Conservation (phyloP, 345 rosid species). For the Cardamine occulta region DNA sequence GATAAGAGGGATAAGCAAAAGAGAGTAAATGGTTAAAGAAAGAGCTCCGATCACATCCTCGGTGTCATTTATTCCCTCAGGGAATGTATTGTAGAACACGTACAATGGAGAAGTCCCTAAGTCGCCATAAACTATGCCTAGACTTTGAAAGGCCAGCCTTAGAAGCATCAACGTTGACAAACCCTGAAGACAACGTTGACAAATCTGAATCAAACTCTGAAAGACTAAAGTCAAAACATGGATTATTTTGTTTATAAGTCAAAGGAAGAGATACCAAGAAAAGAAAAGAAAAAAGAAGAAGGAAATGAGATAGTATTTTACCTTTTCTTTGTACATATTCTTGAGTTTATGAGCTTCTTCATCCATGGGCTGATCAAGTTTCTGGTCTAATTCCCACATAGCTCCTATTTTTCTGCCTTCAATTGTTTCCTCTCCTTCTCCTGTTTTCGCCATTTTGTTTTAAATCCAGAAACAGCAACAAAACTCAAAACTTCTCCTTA, state of each 20-base stretch:
- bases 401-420: constrained; percentile 57
- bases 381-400: constrained; percentile 91
- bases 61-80: no score
- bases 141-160: no score
- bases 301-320: constrained; percentile 14
- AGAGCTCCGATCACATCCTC: no score
- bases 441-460: constrained; percentile 33
- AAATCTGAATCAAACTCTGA: no score
- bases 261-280: not conserved
- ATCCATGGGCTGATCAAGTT: constrained; percentile 95
- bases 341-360: constrained; percentile 86
- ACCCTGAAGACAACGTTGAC: no score
- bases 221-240: no score
- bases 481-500: not conserved
- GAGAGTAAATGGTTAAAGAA: no score
- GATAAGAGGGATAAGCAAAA: no score
- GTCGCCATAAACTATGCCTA: no score
- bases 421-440: constrained; percentile 47
- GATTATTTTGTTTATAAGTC: not conserved
- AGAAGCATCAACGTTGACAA: no score
- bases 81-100: no score
- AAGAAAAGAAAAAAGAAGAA: not conserved
- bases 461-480: not conserved
- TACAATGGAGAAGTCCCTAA: no score
- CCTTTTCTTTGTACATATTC: constrained; percentile 80